Evolutionary conservation across 176 grass and related monocot species (phyloP), one percentile per base, ranked within the genome.

Genomic region (Aegilops bicornis): DNA sequence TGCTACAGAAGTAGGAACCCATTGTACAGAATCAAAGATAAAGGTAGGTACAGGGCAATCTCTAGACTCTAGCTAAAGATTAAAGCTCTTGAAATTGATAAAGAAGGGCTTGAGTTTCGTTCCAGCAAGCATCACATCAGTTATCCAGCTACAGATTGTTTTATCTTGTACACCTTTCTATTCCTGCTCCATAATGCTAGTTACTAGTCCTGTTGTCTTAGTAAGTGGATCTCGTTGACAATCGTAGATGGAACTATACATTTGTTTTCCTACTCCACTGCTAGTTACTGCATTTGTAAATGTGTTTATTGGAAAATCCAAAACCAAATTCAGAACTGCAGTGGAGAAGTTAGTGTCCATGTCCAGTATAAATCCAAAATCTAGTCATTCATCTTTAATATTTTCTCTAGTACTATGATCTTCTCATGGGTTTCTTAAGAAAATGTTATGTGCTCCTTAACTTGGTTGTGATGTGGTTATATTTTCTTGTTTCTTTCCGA

Each of bases 171-270:
- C n/a, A 48, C 71, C 50, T 71, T 37, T 70, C 5, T 30, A 36
- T 81, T 76, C 27, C 36, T 81, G 58, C 70, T 85, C 69, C 36
- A 31, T 29, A 52, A 52, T 66, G 35, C 36, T 84, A 50, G 60
- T 87, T 91, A 76, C 81, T 64, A 30, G 80, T 81, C 69, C 8
- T 81, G 29, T 87, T 91, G 8, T 52, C 37, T 77, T 43, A 11
- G 12, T 17, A 74, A 64, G 79, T 40, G 42, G 73, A 83, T 87
- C 40, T 61, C 2, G 5, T 65, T 54, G 73, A 71, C 65, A 43
- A 15, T 45, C 33, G 5, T 78, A 82, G 30, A 86, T 78, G 30
- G 30, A 86, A 50, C 42, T 86, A 23, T 64, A 47, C 48, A 61
- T 86, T 48, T 47, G 8, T 50, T 77, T 82, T 31, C 29, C 62